Evolutionary conservation across 257 asterid species (phyloP).

Genomic region (Petunia secreta): DNA sequence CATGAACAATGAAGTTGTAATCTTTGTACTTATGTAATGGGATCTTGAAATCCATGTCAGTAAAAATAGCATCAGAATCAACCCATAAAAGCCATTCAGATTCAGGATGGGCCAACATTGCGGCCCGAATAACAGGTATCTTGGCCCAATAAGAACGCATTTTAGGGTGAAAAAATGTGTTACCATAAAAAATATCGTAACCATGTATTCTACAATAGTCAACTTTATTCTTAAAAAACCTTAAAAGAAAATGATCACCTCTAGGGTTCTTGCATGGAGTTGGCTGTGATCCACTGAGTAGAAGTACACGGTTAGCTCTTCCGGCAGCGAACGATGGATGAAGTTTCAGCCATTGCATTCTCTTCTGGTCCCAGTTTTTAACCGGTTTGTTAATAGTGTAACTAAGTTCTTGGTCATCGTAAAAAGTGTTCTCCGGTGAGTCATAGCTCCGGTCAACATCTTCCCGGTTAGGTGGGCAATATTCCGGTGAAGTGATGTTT

Average conservation of each 20-base stretch:
- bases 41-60: slow-evolving; percentile 79
- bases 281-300: slow-evolving; percentile 81
- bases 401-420: slow-evolving; percentile 56
- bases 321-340: slow-evolving; percentile 42
- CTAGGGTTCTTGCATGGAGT: slow-evolving; percentile 55
- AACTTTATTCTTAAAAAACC: slow-evolving; percentile 75
- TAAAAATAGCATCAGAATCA: slow-evolving; percentile 79
- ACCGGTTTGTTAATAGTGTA: slow-evolving; percentile 66
- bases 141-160: slow-evolving; percentile 76
- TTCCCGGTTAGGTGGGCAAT: slow-evolving; percentile 3
- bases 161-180: slow-evolving; percentile 44
- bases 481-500: background rate
- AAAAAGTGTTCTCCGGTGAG: slow-evolving; percentile 52
- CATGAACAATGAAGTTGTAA: slow-evolving; percentile 67
- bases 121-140: slow-evolving; percentile 60
- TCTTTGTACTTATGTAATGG: slow-evolving; percentile 63
- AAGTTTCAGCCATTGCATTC: slow-evolving; percentile 58
- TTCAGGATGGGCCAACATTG: slow-evolving; percentile 87
- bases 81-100: slow-evolving; percentile 80
- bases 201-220: slow-evolving; percentile 77
- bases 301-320: slow-evolving; percentile 42
- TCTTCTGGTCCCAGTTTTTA: slow-evolving; percentile 65
- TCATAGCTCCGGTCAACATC: slow-evolving; percentile 37
- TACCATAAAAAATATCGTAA: slow-evolving; percentile 45
- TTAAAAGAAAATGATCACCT: slow-evolving; percentile 66